Percentiles rank a stretch among this genome's conserved stretches.
Evolutionary conservation across 2,329 filamentous ascomycete species (phyloP).

Genomic region (Hymenoscyphus linearis): DNA sequence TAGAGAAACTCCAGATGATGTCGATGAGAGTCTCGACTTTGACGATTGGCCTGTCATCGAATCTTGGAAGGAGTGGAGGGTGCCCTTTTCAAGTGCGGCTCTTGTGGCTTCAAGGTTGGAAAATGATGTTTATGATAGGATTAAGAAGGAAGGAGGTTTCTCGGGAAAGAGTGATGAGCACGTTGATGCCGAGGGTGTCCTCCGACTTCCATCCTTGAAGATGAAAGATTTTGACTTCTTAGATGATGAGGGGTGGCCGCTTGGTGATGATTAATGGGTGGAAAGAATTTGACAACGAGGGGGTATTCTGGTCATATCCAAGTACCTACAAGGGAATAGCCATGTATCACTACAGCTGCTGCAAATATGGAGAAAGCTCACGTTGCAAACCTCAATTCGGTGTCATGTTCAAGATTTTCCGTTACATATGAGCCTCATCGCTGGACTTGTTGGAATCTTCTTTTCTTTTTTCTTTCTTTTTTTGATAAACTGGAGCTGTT

Average conservation of each 20-base stretch:
- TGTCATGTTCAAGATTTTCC: no score
- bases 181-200: neutral
- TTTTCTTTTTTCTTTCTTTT: no score
- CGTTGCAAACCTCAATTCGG: no score
- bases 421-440: no score
- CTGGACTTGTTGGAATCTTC: no score
- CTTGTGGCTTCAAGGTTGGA: neutral
- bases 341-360: no score
- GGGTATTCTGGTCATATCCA: neutral
- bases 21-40: neutral
- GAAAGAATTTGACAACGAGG: neutral
- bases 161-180: neutral
- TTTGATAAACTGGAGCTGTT: no score
- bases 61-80: constrained; percentile 2
- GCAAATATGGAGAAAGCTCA: no score
- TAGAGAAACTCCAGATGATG: constrained; percentile 1
- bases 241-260: constrained; percentile 4
- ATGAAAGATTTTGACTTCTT: constrained; percentile 4
- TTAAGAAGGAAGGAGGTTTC: neutral
- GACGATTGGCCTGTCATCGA: neutral
- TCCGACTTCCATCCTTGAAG: constrained; percentile 1
- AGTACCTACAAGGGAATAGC: no score
- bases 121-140: neutral
- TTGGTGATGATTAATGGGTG: neutral
- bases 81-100: neutral